phyloP scores from a whole-genome alignment of 2,329 filamentous ascomycete genomes.

The Byssothecium circinans region DNA sequence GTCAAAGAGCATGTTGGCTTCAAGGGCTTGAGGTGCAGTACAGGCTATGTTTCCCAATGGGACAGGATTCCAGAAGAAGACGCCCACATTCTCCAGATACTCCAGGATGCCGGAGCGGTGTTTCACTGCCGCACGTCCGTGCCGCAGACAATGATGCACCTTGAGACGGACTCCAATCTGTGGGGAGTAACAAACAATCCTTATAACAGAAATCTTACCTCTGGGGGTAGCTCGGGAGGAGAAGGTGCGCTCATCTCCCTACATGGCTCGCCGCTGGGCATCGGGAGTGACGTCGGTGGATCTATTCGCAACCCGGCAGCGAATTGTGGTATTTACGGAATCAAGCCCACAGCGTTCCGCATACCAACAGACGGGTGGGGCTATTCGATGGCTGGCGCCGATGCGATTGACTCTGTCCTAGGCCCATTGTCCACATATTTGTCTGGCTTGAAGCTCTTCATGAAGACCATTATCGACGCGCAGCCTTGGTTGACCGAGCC shows the following conservation, averaged over 20 bases:
- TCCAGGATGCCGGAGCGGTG: constrained; percentile 53
- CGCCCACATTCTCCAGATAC: constrained; percentile 53
- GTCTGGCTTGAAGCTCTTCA: constrained; percentile 57
- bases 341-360: constrained; percentile 50
- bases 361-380: constrained; percentile 48
- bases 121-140: constrained; percentile 58
- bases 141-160: constrained; percentile 57
- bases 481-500: constrained; percentile 62
- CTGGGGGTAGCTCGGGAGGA: constrained; percentile 59
- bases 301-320: constrained; percentile 30
- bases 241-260: constrained; percentile 59
- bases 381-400: constrained; percentile 49
- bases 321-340: constrained; percentile 36
- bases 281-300: constrained; percentile 39
- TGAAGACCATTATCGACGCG: constrained; percentile 53
- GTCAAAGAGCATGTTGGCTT: constrained; percentile 58
- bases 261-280: constrained; percentile 55
- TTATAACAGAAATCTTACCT: constrained; percentile 53
- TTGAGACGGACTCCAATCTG: constrained; percentile 55
- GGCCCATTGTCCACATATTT: constrained; percentile 59
- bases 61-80: constrained; percentile 50
- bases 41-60: constrained; percentile 55
- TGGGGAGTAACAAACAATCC: constrained; percentile 59
- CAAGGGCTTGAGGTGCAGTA: constrained; percentile 52
- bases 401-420: constrained; percentile 53